Evolutionary conservation across 768 basidiomycete genomes (phyloP).

Genomic region (Lentinus brumalis): DNA sequence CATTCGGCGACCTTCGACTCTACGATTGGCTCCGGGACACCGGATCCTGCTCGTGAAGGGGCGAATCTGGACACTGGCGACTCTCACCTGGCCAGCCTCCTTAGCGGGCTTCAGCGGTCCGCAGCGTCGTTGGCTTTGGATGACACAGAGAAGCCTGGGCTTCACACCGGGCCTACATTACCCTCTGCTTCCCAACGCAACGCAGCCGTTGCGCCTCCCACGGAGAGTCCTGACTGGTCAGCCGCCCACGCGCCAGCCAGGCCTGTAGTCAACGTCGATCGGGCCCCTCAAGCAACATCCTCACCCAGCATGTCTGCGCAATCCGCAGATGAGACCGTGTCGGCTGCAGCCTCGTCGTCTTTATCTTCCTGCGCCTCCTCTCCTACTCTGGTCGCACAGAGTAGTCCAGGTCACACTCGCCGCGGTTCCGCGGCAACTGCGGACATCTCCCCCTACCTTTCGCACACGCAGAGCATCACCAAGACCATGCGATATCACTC

Average conservation of each 20-base stretch:
- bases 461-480: slow-evolving; percentile 53
- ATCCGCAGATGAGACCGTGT: neutral
- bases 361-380: neutral
- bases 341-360: neutral
- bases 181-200: neutral
- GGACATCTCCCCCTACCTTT: slow-evolving; percentile 72
- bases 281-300: slow-evolving; percentile 3
- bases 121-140: slow-evolving; percentile 10
- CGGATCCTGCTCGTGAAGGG: slow-evolving; percentile 30
- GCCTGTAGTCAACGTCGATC: neutral
- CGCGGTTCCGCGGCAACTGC: slow-evolving; percentile 50
- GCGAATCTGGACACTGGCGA: slow-evolving; percentile 47
- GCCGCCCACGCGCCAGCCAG: slow-evolving; percentile 14
- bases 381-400: neutral
- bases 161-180: slow-evolving; percentile 3
- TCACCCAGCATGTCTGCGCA: slow-evolving; percentile 3
- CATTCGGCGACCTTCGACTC: slow-evolving; percentile 31
- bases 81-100: slow-evolving; percentile 70
- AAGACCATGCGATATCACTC: slow-evolving; percentile 72
- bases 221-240: slow-evolving; percentile 14
- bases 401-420: slow-evolving; percentile 27
- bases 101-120: slow-evolving; percentile 28
- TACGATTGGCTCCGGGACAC: slow-evolving; percentile 36
- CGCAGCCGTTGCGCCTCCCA: neutral
- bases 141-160: neutral